These are phyloP conservation scores for Aspergillus mulundensis DNA, from an alignment of 495 filamentous ascomycete genomes.

Conservation along the genomic window DNA sequence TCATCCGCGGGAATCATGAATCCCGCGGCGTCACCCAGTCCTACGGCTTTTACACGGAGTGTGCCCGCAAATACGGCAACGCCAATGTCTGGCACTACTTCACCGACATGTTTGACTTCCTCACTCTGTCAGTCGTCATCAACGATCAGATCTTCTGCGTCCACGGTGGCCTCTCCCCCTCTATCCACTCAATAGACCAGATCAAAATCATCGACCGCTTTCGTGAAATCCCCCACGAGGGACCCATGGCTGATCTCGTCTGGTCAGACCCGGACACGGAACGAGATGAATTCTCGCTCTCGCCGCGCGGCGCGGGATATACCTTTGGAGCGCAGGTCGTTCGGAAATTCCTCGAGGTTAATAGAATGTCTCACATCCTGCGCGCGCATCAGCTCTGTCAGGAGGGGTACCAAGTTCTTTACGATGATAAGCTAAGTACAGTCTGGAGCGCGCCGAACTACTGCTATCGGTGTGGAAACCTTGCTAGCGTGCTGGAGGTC, in stretches of 20 bases:
- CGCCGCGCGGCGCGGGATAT: constrained; percentile 90
- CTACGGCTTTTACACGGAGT: constrained; percentile 98
- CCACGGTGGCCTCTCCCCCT: constrained; percentile 90
- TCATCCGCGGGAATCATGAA: constrained; percentile 96
- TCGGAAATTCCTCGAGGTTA: constrained; percentile 94
- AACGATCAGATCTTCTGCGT: constrained; percentile 99
- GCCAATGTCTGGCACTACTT: constrained; percentile 99
- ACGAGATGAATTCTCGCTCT: constrained; percentile 91
- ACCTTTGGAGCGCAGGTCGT: constrained; percentile 97
- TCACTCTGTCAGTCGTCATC: constrained; percentile 94
- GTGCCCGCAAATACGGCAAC: constrained; percentile 94
- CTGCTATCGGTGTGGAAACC: constrained; percentile 93
- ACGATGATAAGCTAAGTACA: constrained; percentile 88
- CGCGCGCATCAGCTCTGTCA: constrained; percentile 97
- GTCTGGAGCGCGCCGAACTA: constrained; percentile 98
- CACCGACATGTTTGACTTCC: constrained; percentile 99
- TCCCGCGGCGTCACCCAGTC: constrained; percentile 96
- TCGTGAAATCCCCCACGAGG: constrained; percentile 96
- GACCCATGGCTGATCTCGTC: constrained; percentile 97
- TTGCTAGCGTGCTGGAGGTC: constrained; percentile 95
- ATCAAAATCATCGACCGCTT: constrained; percentile 99
- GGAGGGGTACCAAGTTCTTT: constrained; percentile 93
- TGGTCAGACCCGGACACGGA: constrained; percentile 97
- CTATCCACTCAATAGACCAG: constrained; percentile 97
- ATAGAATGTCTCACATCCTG: constrained; percentile 93